Base-by-base conservation (phyloP, 169 alveolate species). In the Theileria equi region DNA sequence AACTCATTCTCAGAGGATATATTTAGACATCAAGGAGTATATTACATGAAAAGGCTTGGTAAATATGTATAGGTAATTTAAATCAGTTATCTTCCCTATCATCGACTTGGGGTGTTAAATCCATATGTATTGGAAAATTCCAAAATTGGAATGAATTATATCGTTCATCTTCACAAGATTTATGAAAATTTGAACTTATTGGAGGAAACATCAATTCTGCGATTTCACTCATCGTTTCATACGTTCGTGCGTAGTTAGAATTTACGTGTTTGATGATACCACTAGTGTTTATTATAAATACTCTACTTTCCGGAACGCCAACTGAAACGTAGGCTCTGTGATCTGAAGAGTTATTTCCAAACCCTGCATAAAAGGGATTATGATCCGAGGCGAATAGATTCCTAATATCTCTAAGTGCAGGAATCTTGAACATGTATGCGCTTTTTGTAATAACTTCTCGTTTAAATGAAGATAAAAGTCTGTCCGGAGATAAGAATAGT, bases 281-380 rank as follows among this genome's bases (percentile, higher is more conserved):
- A 11, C 87, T 81, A 4, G 96, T 86, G 82, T 93, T 93, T 45
- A 93, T 91, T 31, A 93, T 92, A 74, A 93, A 93, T 19, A 93
- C 93, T 29, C 92, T 89, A 21, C 91, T 94, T 68, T 92, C 95
- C 1, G 96, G 96, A 13, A 93, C 90, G 3, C 97, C 97, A 29
- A 93, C 97, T 28, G 94, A 92, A 41, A 90, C 89, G 63, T 93
- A 93, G 17, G 96, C 94, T 45, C 96, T 80, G 68, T 90, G 93
- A 63, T 92, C 96, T 31, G 97, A 90, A 44, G 95, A 98, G 60
- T 97, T 92, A 85, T 97, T 97, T 16, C 99, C 99, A 89, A 97
- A 97, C 5, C 99, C 99, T 13, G 98, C 98, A 71, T 91, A 94
- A 81, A 93, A 95, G 13, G 97, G 98, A 63, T 91, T 81, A 44